These are phyloP conservation scores for Diplodia intermedia DNA, from an alignment of 2,329 filamentous ascomycete genomes.

Conservation along the genomic window DNA sequence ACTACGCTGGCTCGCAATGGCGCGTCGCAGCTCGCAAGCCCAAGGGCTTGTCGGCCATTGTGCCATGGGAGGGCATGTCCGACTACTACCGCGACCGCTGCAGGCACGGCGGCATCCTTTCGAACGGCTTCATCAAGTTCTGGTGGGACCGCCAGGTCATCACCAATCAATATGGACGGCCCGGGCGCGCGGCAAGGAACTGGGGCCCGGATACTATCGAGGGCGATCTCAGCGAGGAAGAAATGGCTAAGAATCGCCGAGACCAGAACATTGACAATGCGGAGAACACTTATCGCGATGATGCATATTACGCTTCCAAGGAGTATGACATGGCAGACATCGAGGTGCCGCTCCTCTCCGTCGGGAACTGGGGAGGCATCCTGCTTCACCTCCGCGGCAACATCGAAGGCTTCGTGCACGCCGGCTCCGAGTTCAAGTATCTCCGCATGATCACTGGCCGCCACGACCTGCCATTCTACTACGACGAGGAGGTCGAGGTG, in stretches of 20 bases:
- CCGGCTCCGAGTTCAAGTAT: slow-evolving; percentile 72
- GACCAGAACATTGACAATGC: slow-evolving; percentile 47
- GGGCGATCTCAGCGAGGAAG: slow-evolving; percentile 63
- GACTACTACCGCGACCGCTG: slow-evolving; percentile 60
- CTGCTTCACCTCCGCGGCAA: slow-evolving; percentile 73
- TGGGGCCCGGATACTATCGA: slow-evolving; percentile 66
- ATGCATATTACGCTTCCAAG: slow-evolving; percentile 69
- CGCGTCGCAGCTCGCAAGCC: slow-evolving; percentile 60
- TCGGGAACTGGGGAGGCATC: slow-evolving; percentile 76
- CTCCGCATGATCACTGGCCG: slow-evolving; percentile 73
- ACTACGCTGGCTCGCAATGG: slow-evolving; percentile 63
- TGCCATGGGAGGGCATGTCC: slow-evolving; percentile 64
- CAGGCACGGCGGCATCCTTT: slow-evolving; percentile 50
- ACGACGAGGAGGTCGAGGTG: slow-evolving; percentile 70
- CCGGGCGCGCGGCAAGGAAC: slow-evolving; percentile 57
- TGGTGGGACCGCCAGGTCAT: slow-evolving; percentile 74
- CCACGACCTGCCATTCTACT: slow-evolving; percentile 77
- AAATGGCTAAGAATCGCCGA: slow-evolving; percentile 57
- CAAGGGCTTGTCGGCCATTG: slow-evolving; percentile 58
- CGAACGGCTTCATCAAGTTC: slow-evolving; percentile 53
- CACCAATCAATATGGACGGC: slow-evolving; percentile 70
- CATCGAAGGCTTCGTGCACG: slow-evolving; percentile 68
- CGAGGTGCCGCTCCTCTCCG: slow-evolving; percentile 69
- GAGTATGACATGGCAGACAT: slow-evolving; percentile 71
- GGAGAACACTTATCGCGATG: slow-evolving; percentile 64